A percentile compares a stretch with the other conserved stretches of the same genome.
Conservation (phyloP, 2,329 filamentous ascomycete species). For the Cordyceps javanica region DNA sequence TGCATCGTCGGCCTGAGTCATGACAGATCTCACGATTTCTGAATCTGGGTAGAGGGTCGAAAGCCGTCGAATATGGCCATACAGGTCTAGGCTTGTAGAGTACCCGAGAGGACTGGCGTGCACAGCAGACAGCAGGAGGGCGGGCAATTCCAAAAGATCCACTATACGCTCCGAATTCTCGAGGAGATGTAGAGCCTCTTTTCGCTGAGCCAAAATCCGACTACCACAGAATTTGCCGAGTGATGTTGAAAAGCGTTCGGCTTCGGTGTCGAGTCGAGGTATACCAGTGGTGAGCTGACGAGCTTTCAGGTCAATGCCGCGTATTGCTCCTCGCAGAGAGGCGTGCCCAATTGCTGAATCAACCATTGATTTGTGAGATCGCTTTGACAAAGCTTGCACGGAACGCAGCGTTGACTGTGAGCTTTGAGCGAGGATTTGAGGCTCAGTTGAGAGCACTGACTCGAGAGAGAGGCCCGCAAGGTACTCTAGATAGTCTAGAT, state of each 20-base stretch:
- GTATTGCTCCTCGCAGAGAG: conserved; percentile 67
- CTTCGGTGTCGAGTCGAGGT: conserved; percentile 71
- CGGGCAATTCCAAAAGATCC: conserved; percentile 85
- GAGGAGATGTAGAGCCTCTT: conserved; percentile 72
- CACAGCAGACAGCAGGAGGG: conserved; percentile 75
- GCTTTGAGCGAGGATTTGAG: conserved; percentile 70
- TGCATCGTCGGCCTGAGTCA: conserved; percentile 71
- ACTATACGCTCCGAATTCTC: conserved; percentile 85
- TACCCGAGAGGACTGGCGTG: conserved; percentile 65
- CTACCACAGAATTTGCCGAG: conserved; percentile 71
- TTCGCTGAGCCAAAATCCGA: conserved; percentile 64
- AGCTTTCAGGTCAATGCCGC: conserved; percentile 59
- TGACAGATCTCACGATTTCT: conserved; percentile 64
- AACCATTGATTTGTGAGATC: conserved; percentile 80
- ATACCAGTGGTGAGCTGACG: conserved; percentile 64
- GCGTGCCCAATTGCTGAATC: conserved; percentile 71
- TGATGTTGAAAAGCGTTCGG: conserved; percentile 72
- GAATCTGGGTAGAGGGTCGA: conserved; percentile 78
- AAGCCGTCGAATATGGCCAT: conserved; percentile 86
- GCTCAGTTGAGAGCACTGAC: conserved; percentile 67
- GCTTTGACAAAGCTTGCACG: conserved; percentile 81
- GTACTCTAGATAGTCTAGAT: conserved; percentile 66
- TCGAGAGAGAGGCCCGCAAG: conserved; percentile 71
- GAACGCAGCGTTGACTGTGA: conserved; percentile 76
- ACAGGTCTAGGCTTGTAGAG: conserved; percentile 81